phyloP scores from a whole-genome alignment of 1,284 basidiomycete species.

The Earliella scabrosa region DNA sequence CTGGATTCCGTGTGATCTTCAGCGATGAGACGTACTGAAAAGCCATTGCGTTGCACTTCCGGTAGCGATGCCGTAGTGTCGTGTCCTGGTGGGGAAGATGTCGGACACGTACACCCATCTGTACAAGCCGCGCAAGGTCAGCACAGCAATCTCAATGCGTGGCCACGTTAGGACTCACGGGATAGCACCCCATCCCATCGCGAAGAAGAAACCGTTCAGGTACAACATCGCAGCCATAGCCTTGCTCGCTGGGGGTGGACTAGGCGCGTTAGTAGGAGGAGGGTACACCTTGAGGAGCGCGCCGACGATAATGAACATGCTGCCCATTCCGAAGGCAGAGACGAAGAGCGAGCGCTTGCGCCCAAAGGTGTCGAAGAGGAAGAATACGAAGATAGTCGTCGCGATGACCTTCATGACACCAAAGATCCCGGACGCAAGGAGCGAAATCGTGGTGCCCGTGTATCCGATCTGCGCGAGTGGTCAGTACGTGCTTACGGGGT shows the following conservation, averaged over 20 bases:
- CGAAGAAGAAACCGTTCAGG: constrained; percentile 78
- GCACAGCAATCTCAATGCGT: neutral
- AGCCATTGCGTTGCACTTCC: constrained; percentile 81
- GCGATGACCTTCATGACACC: constrained; percentile 79
- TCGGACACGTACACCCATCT: constrained; percentile 78
- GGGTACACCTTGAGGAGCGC: constrained; percentile 78
- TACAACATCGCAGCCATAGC: constrained; percentile 81
- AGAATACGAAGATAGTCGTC: constrained; percentile 64
- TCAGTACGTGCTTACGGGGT: neutral
- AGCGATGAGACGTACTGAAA: constrained; percentile 61
- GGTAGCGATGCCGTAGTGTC: constrained; percentile 76
- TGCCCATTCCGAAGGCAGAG: constrained; percentile 65
- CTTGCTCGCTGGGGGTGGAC: constrained; percentile 54
- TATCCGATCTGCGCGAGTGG: constrained; percentile 70
- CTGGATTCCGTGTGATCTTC: neutral
- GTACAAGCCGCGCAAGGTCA: neutral
- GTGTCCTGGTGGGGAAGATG: constrained; percentile 83
- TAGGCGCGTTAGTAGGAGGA: constrained; percentile 38
- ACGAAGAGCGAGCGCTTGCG: constrained; percentile 64
- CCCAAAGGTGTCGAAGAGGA: constrained; percentile 61
- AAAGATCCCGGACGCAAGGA: constrained; percentile 84
- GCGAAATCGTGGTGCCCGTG: constrained; percentile 57
- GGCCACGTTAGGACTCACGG: constrained; percentile 27
- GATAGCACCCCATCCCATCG: constrained; percentile 52
- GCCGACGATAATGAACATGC: constrained; percentile 71